Evolutionary conservation across 23 red algal species (phyloP), one percentile per base, ranked within the genome.

Genomic region (Gracilaria caudata): DNA sequence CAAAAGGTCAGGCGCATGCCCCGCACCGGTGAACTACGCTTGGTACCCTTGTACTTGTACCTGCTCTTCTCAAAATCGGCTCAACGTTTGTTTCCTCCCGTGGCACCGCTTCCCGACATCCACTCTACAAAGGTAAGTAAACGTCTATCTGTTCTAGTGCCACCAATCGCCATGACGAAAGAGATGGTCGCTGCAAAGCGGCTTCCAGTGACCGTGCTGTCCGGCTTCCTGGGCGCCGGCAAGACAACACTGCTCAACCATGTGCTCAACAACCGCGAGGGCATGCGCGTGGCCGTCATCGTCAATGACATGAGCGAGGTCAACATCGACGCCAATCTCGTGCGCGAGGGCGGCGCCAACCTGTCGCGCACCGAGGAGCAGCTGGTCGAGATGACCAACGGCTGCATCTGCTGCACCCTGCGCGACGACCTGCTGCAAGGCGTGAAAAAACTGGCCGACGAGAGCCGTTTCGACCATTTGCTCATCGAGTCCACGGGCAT

Each of bases 271-370:
- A 23, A 81, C 55, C 82, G 65, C 72, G 56, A 41, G 25, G 79
- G 78, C 47, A 91, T 83, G 57, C 77, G 78, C 26, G 57, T 92
- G 30, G 94, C 94, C 35, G 94, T 96, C 14, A 64, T 96, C 5
- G 86, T 92, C 37, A 96, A 96, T 64, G 94, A 96, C 43, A 92
- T 96, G 77, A 89, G 75, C 26, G 89, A 93, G 55, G 47, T 96
- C 37, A 88, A 45, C 30, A 56, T 79, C 46, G 65, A 59, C 63
- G 82, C 68, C 25, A 80, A 70, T 34, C 74, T 76, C 41, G 59
- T 51, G 29, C 71, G 75, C 49, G 47, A 54, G 21, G 78, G 78
- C 51, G 39, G 51, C 78, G 78, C 53, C 78, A 81, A 64, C 78
- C n/a, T 32, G 78, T 64, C 78, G 40, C 51, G 40, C 51, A 54